Base-by-base conservation (phyloP, 2,329 filamentous ascomycete species). In the Sarocladiaceae sp. region DNA sequence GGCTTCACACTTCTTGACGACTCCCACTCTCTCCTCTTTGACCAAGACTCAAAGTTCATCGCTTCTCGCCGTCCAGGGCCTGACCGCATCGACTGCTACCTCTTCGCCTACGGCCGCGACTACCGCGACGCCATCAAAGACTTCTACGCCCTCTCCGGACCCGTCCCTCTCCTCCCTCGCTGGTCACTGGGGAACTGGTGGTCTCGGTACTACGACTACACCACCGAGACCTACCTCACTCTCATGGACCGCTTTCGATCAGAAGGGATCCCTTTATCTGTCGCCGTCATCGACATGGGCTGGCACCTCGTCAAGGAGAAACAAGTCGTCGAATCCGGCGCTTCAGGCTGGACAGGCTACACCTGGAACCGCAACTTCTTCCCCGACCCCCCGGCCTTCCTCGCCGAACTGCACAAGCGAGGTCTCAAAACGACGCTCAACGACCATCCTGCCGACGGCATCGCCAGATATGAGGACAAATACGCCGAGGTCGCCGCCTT, bases 171-270 rank as follows among this genome's bases (percentile, higher is more conserved):
- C 9, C 56, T 82, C 1, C 78, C 78, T 0, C 65, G 78, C 12
- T 82, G 72, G 65, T 67, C 74, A 0, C 60, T 83, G 29, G 78
- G 79, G 0, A 83, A 82, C 50, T 83, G 80, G 79, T 83, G 79
- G 79, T 78, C 72, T 37, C 66, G 80, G 6, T 83, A 82, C 55
- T 72, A 82, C 52, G 68, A 67, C 2, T 83, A 82, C 53, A 65
- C 62, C 1, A 66, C 69, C 21, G 62, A 72, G 2, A 74, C 78
- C 50, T 83, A 82, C 52, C 48, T 81, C 2, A 58, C 61, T 12
- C 63, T 83, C 13, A 74, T 83, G 65, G 73, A 79, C 45, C 65
- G 67, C 41, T 82, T 83, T 50, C 55, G 62, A 4, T 57, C 60
- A 7, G 59, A 74, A 19, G 57, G 65, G 0, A 69, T 83, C 6